Evolutionary conservation across 2,329 filamentous ascomycete species (phyloP).

Genomic region (Grosmannia penicillata): DNA sequence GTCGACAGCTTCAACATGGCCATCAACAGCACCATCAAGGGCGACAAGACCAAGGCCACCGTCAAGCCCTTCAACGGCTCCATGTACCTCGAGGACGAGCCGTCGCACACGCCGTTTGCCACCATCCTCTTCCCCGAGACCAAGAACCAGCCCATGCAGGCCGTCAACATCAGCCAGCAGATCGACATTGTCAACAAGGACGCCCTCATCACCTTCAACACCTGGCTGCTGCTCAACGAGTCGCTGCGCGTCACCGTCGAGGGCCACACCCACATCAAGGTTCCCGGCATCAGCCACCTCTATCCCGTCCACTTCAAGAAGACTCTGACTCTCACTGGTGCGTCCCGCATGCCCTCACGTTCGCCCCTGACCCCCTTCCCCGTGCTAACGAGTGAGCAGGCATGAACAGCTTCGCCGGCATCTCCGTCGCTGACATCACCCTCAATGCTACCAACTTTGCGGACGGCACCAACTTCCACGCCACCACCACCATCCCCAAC

Average conservation of each 20-base stretch:
- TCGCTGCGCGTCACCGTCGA: slow-evolving; percentile 33
- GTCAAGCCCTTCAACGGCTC: slow-evolving; percentile 34
- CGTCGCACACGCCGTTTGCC: slow-evolving; percentile 32
- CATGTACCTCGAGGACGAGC: slow-evolving; percentile 38
- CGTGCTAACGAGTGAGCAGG: no score
- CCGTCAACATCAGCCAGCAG: slow-evolving; percentile 36
- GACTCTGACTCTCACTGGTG: slow-evolving; percentile 30
- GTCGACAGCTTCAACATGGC: slow-evolving; percentile 30
- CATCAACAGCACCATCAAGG: slow-evolving; percentile 40
- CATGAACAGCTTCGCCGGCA: slow-evolving; percentile 40
- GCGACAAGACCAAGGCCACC: slow-evolving; percentile 36
- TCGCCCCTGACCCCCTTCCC: not conserved
- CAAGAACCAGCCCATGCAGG: slow-evolving; percentile 29
- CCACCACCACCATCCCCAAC: slow-evolving; percentile 46
- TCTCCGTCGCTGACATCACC: slow-evolving; percentile 32
- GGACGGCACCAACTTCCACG: slow-evolving; percentile 45
- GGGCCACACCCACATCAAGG: slow-evolving; percentile 36
- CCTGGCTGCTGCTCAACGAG: slow-evolving; percentile 34
- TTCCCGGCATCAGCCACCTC: slow-evolving; percentile 31
- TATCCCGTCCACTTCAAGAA: slow-evolving; percentile 42
- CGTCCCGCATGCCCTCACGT: not conserved
- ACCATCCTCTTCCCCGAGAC: slow-evolving; percentile 36
- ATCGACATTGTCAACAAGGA: slow-evolving; percentile 29
- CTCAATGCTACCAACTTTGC: slow-evolving; percentile 25
- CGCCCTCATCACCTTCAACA: slow-evolving; percentile 40